Evolutionary conservation across 108 stramenopile genomes (phyloP), one percentile per base, ranked within the genome.

Genomic region (Pelagomonas calceolata): DNA sequence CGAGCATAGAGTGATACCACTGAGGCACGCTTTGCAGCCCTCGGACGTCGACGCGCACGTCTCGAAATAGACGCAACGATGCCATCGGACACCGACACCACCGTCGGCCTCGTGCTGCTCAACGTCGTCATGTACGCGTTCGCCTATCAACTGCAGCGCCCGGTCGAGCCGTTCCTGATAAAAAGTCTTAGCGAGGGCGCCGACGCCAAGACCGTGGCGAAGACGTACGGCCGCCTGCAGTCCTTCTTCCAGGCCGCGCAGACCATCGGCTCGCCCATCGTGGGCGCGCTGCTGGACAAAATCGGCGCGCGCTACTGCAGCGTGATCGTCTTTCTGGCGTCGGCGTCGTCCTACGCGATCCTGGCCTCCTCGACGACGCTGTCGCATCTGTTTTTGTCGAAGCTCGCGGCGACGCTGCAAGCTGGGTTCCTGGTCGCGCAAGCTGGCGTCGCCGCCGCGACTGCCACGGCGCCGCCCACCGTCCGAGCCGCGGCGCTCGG

Each of bases 351-450:
- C 68, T 91, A 91, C 70, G 84, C 75, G 26, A 80, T 89, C 9
- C 63, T 91, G 44, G 76, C 89, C 0, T 66, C 68, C 31, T 85
- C 90, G 4, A 79, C 78, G 9, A 70, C 86, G 16, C 66, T 85
- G 46, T 39, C 63, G 3, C 66, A 72, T 31, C 73, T 91, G 70
- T 89, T 85, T 68, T 71, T 66, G 63, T 85, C 84, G 73, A 91
- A 91, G 65, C 68, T 91, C 26, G 88, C 90, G 1, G 82, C 89
- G 35, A 51, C 84, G 12, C 77, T 91, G 16, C 88, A 88, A 70
- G 83, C 81, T 45, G 89, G 86, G 35, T 91, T 91, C 76, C 73
- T 91, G 36, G 88, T 89, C 44, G 90, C 86, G 0, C 88, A 91
- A 70, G 87, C 87, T 18, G 82, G 87, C n/a, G 90, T 88, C 17